Evolutionary conservation across 1,284 basidiomycete genomes (phyloP).

Genomic region (Microbotryum saponariae): DNA sequence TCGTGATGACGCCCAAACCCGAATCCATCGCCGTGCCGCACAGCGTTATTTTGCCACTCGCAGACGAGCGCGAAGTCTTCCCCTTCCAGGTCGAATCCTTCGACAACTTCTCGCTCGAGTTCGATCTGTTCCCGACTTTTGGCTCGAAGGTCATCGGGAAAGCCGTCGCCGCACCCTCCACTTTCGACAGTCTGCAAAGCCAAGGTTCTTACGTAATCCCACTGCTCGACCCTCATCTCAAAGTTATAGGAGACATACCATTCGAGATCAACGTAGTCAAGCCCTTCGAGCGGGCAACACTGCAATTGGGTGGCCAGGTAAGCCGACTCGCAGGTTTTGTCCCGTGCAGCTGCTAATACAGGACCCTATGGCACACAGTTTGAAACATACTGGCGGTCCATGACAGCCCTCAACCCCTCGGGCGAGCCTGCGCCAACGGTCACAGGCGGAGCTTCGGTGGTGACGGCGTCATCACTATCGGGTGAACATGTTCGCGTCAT

Average conservation of each 20-base stretch:
- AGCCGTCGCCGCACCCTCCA: slow-evolving; percentile 73
- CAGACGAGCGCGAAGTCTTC: slow-evolving; percentile 72
- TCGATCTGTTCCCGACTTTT: slow-evolving; percentile 95
- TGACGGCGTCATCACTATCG: slow-evolving; percentile 76
- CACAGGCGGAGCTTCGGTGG: slow-evolving; percentile 41
- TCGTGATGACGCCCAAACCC: slow-evolving; percentile 76
- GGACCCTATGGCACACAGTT: slow-evolving; percentile 1
- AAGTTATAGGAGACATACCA: slow-evolving; percentile 89
- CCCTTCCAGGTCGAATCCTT: slow-evolving; percentile 77
- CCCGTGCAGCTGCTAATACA: background rate
- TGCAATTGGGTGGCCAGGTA: slow-evolving; percentile 90
- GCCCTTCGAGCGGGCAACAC: slow-evolving; percentile 83
- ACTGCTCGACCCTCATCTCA: slow-evolving; percentile 83
- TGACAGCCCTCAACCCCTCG: slow-evolving; percentile 42
- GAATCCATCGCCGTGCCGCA: slow-evolving; percentile 78
- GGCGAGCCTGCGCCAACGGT: slow-evolving; percentile 14
- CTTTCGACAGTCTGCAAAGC: slow-evolving; percentile 53
- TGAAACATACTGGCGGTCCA: slow-evolving; percentile 95
- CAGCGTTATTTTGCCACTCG: slow-evolving; percentile 75
- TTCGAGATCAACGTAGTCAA: slow-evolving; percentile 84
- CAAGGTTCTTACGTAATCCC: slow-evolving; percentile 59
- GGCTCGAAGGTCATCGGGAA: slow-evolving; percentile 96
- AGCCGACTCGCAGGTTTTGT: background rate
- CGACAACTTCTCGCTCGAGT: slow-evolving; percentile 72
- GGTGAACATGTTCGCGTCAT: slow-evolving; percentile 78